Conservation (phyloP, 2,329 filamentous ascomycete species). For the Colletotrichum gloeosporioides region DNA sequence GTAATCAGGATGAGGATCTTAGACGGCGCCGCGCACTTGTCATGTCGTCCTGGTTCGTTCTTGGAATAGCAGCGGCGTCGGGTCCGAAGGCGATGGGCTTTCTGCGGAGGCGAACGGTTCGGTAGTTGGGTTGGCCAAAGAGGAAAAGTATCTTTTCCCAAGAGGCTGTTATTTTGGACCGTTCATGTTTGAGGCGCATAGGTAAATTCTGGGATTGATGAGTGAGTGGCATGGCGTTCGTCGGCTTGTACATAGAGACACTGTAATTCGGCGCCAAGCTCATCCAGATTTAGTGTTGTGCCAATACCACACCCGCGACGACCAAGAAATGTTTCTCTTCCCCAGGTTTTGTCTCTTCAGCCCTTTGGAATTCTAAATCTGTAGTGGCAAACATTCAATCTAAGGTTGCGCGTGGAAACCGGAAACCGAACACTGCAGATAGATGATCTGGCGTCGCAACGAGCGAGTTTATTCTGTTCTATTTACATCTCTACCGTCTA, state of each 20-base stretch:
- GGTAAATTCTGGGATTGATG: not conserved
- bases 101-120: not conserved
- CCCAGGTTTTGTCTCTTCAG: slow-evolving; percentile 1
- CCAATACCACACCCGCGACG: not conserved
- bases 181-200: not conserved
- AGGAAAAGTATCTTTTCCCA: not conserved
- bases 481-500: not conserved
- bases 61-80: slow-evolving; percentile 11
- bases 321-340: not conserved
- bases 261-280: not conserved
- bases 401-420: not conserved
- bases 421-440: not conserved
- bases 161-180: not conserved
- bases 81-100: not conserved
- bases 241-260: not conserved
- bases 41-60: not conserved
- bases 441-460: not conserved
- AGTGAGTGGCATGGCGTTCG: not conserved
- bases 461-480: not conserved
- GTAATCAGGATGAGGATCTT: not conserved
- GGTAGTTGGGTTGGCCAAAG: not conserved
- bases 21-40: not conserved
- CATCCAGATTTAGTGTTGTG: not conserved
- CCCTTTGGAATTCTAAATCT: not conserved
- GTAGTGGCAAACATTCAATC: slow-evolving; percentile 6